Base-by-base conservation (phyloP, 208 protist species). In the Crithidia expoeki region DNA sequence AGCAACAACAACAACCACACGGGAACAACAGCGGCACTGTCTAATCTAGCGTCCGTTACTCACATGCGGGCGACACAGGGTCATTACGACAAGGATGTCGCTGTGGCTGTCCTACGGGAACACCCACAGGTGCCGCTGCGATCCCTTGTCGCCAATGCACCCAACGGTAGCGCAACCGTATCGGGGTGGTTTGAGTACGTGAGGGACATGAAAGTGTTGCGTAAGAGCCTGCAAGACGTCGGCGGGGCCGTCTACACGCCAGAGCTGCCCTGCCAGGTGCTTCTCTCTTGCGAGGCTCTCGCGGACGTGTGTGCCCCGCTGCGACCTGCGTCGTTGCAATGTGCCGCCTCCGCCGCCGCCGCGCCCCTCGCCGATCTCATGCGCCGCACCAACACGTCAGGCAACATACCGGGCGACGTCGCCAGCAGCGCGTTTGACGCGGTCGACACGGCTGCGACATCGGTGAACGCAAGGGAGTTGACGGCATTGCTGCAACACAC, bases 11-110 rank as follows among this genome's bases (percentile, higher is more conserved):
- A 33, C 46, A 44, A 55, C 12, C 14, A 19, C 40, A 27, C 19
- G 27, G 12, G 11, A 59, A 12, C 36, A 40, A 12, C 36, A 40
- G 36, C 36, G 12, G 36, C 36, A 40, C 9, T 40, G 36, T 40
- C 42, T 17, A 14, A 44, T 34, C 23, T 33, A 34, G 25, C 67
- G 19, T 47, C 56, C n/a, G 33, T 72, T 14, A 73, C 68, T 4
- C 68, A 73, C 25, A 38, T 84, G 19, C 73, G 78, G 16, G 82
- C 74, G 2, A 65, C 71, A 11, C 84, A 75, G 74, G 74, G 66
- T 10, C 74, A 88, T 49, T 60, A 58, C 12, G 34, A 76, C 14
- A 32, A 21, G 17, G 19, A 2, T 38, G 40, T 84, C 21, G 61
- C 52, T 2, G 34, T 25, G 16, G 56, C 59, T 1, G 76, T 84